Percentiles rank a stretch among this genome's conserved stretches.
These are phyloP conservation scores for Blastobotrys chiropterorum DNA, from an alignment of 805 yeast genomes.

Conservation along the genomic window DNA sequence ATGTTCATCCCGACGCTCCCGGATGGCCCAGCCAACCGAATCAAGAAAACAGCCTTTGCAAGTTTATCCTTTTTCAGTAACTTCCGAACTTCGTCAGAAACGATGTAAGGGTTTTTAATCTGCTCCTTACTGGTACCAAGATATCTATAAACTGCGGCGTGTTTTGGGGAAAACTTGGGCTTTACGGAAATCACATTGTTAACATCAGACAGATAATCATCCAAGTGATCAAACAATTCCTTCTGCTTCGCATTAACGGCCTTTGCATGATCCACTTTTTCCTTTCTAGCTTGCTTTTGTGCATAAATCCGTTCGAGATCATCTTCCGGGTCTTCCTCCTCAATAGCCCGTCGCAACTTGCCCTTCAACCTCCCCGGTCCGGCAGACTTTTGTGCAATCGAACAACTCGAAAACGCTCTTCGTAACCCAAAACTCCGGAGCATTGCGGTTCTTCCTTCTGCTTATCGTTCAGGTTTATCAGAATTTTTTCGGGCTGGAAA, in stretches of 20 bases:
- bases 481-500: no score
- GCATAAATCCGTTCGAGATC: neutral
- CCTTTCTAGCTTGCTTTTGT: neutral
- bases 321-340: neutral
- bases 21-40: constrained; percentile 12
- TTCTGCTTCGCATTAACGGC: neutral
- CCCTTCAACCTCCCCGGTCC: neutral
- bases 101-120: constrained; percentile 14
- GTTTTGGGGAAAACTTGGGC: constrained; percentile 9
- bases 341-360: neutral
- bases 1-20: constrained; percentile 19
- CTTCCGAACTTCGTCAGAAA: constrained; percentile 12
- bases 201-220: constrained; percentile 3
- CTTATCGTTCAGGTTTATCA: no score
- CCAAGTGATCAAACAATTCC: neutral
- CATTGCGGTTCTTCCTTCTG: neutral
- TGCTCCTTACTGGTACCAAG: constrained; percentile 14
- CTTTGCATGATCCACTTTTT: neutral
- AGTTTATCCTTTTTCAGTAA: constrained; percentile 9
- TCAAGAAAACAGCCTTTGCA: constrained; percentile 11
- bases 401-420: neutral
- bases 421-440: neutral
- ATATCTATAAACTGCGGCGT: constrained; percentile 11
- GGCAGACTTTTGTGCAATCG: neutral
- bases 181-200: constrained; percentile 8